phyloP scores from a whole-genome alignment of 352 stramenopile genomes.

The Phytopythium montanum region DNA sequence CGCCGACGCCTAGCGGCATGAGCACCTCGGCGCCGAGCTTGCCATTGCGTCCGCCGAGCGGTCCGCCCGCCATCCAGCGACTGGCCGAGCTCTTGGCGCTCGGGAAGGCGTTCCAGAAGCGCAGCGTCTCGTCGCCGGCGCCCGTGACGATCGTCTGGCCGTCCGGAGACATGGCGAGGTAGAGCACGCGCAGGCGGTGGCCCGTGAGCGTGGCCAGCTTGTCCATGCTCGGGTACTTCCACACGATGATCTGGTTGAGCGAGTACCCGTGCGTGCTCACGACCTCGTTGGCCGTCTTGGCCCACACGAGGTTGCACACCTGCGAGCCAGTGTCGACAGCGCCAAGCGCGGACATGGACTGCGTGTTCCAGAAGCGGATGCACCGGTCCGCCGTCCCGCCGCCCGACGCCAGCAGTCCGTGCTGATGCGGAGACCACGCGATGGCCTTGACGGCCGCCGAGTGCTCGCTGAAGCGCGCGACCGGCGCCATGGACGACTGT shows the following conservation, averaged over 20 bases:
- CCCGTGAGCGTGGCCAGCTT: slow-evolving; percentile 96
- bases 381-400: slow-evolving; percentile 95
- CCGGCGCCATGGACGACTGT: slow-evolving; percentile 40
- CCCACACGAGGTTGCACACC: slow-evolving; percentile 98
- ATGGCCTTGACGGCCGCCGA: slow-evolving; percentile 97
- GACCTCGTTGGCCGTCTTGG: slow-evolving; percentile 96
- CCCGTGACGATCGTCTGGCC: slow-evolving; percentile 97
- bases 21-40: slow-evolving; percentile 54
- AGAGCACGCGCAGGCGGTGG: slow-evolving; percentile 95
- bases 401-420: slow-evolving; percentile 93
- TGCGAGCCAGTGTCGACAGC: slow-evolving; percentile 95
- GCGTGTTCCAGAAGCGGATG: slow-evolving; percentile 98
- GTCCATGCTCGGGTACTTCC: slow-evolving; percentile 96
- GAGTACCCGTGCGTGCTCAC: slow-evolving; percentile 99
- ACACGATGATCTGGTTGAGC: slow-evolving; percentile 97
- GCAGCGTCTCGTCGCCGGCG: slow-evolving; percentile 96
- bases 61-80: not conserved
- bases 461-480: slow-evolving; percentile 94
- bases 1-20: slow-evolving; percentile 47
- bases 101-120: slow-evolving; percentile 98
- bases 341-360: slow-evolving; percentile 86
- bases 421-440: slow-evolving; percentile 96
- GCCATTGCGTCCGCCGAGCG: slow-evolving; percentile 23
- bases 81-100: slow-evolving; percentile 38
- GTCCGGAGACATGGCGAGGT: slow-evolving; percentile 96